Conservation (phyloP, 768 basidiomycete genomes). For the Leccinum subgranulosum region DNA sequence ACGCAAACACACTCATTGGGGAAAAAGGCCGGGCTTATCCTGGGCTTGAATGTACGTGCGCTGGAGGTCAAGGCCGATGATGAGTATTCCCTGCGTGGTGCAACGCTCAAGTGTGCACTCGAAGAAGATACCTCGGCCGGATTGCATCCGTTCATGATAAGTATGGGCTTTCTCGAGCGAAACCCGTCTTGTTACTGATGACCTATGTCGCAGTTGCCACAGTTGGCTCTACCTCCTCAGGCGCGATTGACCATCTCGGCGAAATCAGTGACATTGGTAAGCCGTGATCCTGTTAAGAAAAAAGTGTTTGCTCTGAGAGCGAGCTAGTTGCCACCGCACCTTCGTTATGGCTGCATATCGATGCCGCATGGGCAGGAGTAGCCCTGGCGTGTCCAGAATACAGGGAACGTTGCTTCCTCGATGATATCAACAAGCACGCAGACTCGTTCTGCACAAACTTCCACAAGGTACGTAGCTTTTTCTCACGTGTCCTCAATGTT, state of each 20-base stretch:
- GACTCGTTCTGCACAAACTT: constrained; percentile 88
- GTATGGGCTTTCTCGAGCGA: constrained; percentile 36
- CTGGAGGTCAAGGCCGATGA: constrained; percentile 67
- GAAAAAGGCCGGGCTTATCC: constrained; percentile 71
- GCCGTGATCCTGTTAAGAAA: constrained; percentile 12
- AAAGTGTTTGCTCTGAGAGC: background rate
- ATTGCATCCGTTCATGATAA: constrained; percentile 73
- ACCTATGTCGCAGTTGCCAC: constrained; percentile 66
- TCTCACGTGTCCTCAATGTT: background rate
- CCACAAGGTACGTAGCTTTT: constrained; percentile 63
- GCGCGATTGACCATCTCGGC: constrained; percentile 74
- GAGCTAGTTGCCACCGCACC: constrained; percentile 58
- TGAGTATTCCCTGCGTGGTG: constrained; percentile 64
- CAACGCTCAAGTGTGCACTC: constrained; percentile 54
- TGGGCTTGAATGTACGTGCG: constrained; percentile 71
- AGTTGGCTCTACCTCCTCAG: constrained; percentile 89
- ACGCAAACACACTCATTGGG: constrained; percentile 90
- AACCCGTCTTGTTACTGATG: background rate
- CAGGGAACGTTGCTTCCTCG: constrained; percentile 55
- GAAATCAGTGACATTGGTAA: constrained; percentile 73
- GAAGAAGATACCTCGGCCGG: constrained; percentile 61
- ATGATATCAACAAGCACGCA: constrained; percentile 71
- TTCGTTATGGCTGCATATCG: constrained; percentile 83
- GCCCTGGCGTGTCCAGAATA: constrained; percentile 78
- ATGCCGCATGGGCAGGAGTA: constrained; percentile 90